phyloP scores from a whole-genome alignment of 2,329 filamentous ascomycete genomes.

The Colletotrichum camelliae region DNA sequence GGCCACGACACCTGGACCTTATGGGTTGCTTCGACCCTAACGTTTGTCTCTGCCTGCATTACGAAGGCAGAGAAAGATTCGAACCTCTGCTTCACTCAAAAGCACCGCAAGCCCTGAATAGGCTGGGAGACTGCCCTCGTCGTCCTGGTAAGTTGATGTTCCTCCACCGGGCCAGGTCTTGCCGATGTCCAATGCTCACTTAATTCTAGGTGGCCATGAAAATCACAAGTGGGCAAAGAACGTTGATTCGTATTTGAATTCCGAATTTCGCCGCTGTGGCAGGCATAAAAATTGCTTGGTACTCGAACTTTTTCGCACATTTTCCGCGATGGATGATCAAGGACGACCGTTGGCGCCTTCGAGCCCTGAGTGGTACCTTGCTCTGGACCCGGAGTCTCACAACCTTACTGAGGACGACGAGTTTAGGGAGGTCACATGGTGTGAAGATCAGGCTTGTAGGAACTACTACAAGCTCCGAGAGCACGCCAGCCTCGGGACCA shows the following conservation, averaged over 20 bases:
- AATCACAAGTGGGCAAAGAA: background rate
- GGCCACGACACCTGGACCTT: background rate
- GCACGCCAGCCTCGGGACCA: background rate
- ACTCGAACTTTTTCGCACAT: rapidly evolving
- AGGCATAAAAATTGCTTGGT: background rate
- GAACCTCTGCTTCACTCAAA: background rate
- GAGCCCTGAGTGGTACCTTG: background rate
- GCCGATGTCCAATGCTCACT: background rate
- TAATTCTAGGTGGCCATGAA: rapidly evolving
- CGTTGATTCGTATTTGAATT: background rate
- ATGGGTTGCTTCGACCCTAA: background rate
- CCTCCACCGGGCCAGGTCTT: rapidly evolving
- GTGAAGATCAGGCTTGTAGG: background rate
- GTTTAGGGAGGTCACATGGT: background rate
- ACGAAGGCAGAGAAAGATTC: background rate
- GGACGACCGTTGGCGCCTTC: background rate
- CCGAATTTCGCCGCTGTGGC: background rate
- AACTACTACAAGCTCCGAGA: background rate
- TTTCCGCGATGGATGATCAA: background rate
- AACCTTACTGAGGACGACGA: background rate
- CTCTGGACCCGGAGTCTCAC: background rate
- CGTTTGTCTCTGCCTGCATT: background rate
- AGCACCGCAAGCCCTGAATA: background rate
- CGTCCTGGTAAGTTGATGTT: background rate
- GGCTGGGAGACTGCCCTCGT: background rate